Percentiles rank a stretch among this genome's conserved stretches.
phyloP scores from a whole-genome alignment of 305 asterid genomes.

The Fraxinus platypoda region DNA sequence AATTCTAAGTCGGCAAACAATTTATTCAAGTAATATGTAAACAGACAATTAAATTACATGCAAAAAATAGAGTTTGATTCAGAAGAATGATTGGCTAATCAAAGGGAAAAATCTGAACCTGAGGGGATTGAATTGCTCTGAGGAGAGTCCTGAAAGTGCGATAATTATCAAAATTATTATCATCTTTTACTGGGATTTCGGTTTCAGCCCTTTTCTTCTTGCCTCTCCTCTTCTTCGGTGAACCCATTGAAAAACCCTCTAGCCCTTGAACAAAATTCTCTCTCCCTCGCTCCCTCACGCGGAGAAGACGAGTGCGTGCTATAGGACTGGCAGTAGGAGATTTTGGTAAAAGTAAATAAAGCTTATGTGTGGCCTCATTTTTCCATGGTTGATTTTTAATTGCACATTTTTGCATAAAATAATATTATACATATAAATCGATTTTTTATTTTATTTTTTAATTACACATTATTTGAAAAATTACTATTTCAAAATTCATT shows the following conservation, averaged over 20 bases:
- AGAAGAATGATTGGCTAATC: neutral
- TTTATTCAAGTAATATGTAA: neutral
- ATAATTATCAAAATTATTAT: slow-evolving; percentile 9
- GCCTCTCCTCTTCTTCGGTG: slow-evolving; percentile 11
- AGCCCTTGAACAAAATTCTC: neutral
- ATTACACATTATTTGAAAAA: too few relatives aligned
- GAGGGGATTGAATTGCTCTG: slow-evolving; percentile 24
- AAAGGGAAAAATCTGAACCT: slow-evolving; percentile 30
- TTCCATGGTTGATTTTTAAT: too few relatives aligned
- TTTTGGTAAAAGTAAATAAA: too few relatives aligned
- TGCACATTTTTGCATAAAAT: too few relatives aligned
- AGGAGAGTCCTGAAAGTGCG: slow-evolving; percentile 26
- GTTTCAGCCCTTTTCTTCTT: slow-evolving; percentile 15
- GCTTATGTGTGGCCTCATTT: too few relatives aligned
- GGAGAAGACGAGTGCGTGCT: neutral
- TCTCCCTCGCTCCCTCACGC: neutral
- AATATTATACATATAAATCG: too few relatives aligned
- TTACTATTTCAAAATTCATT: too few relatives aligned
- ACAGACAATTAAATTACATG: slow-evolving; percentile 5
- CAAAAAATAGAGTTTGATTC: neutral
- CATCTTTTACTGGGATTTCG: slow-evolving; percentile 8
- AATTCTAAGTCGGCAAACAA: neutral
- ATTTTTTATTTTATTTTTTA: too few relatives aligned
- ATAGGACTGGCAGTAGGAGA: neutral
- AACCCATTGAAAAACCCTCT: slow-evolving; percentile 15